Base-by-base conservation (phyloP, 2,329 filamentous ascomycete species). In the Malbranchea zuffiana region DNA sequence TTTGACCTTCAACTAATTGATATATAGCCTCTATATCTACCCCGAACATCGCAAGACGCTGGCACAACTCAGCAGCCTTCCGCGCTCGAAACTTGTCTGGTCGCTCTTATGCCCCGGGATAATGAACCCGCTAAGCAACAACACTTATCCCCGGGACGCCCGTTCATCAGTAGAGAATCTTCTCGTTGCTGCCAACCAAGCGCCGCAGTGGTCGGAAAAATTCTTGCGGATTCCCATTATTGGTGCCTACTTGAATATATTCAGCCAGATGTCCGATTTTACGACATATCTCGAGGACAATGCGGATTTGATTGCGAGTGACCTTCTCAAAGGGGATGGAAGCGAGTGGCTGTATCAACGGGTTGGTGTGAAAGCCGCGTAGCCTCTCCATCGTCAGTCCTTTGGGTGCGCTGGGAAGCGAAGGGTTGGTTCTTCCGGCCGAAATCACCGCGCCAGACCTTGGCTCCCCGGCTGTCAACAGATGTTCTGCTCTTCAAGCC, bases 251-350 rank as follows among this genome's bases (percentile, higher is more conserved):
- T 6, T 62, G 18, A 37, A 51, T n/a, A 37, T 47, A 5, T 43
- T 41, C 1, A 53, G 53, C 38, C 52, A 61, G 39, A 44, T 45
- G 6, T 19, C 39, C 20, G 50, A 54, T 10, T 63, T 65, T 48
- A 33, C 41, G 11, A 62, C 57, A 2, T 60, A 55, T 7, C 52
- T 63, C 6, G 62, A 65, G 41, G 54, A 60, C 38, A 56, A 58
- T 39, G 62, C 61, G 2, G 62, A 64, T 12, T 60, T 65, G 30
- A 53, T 66, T 30, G 60, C 61, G 8, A 50, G 45, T 29, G 61
- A 65, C 47, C 47, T 65, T 27, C 56, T 53, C 39, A 49, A 24
- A 19, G 34, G 30, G n/a, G n/a, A n/a, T n/a, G n/a, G n/a, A n/a
- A n/a, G n/a, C n/a, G n/a, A n/a, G n/a, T n/a, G n/a, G n/a, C n/a